These are phyloP conservation scores for Aspergillus glaucus DNA, from an alignment of 2,329 filamentous ascomycete genomes.

Conservation along the genomic window DNA sequence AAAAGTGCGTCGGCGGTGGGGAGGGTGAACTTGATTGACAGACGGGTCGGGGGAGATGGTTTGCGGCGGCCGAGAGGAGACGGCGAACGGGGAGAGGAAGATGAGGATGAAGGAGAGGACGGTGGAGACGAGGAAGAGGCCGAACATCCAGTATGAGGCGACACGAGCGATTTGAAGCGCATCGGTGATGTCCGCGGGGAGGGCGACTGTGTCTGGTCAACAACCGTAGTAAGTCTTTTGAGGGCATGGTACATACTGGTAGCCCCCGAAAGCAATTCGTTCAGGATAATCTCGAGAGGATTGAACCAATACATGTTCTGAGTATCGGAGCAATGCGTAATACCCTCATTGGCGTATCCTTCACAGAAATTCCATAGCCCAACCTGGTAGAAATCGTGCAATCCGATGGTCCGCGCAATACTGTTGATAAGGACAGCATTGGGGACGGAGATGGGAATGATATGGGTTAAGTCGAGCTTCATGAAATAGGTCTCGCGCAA, in stretches of 20 bases:
- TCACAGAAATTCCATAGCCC: slow-evolving; percentile 91
- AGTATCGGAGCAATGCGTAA: slow-evolving; percentile 69
- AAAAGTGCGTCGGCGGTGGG: slow-evolving; percentile 32
- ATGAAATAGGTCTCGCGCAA: slow-evolving; percentile 74
- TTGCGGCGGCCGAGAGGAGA: slow-evolving; percentile 35
- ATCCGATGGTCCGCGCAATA: slow-evolving; percentile 74
- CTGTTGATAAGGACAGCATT: slow-evolving; percentile 75
- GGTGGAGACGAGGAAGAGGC: slow-evolving; percentile 68
- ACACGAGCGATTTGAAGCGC: slow-evolving; percentile 68
- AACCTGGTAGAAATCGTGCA: slow-evolving; percentile 92
- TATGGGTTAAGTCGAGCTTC: slow-evolving; percentile 72
- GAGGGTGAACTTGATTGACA: slow-evolving; percentile 20
- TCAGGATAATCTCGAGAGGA: slow-evolving; percentile 72
- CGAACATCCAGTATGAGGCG: slow-evolving; percentile 82
- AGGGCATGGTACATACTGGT: slow-evolving; percentile 49
- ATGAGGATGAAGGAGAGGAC: slow-evolving; percentile 68
- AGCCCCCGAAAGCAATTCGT: slow-evolving; percentile 73
- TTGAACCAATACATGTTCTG: slow-evolving; percentile 81
- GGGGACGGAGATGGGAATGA: slow-evolving; percentile 67
- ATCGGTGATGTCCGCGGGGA: slow-evolving; percentile 66
- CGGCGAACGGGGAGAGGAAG: slow-evolving; percentile 53
- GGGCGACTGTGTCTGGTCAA: slow-evolving; percentile 50
- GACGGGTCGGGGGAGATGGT: slow-evolving; percentile 22
- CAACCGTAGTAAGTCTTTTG: background rate
- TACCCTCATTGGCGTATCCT: slow-evolving; percentile 63